A percentile compares a stretch with the other conserved stretches of the same genome.
phyloP scores from a whole-genome alignment of 257 asterid species.

The Primulina tabacum region DNA sequence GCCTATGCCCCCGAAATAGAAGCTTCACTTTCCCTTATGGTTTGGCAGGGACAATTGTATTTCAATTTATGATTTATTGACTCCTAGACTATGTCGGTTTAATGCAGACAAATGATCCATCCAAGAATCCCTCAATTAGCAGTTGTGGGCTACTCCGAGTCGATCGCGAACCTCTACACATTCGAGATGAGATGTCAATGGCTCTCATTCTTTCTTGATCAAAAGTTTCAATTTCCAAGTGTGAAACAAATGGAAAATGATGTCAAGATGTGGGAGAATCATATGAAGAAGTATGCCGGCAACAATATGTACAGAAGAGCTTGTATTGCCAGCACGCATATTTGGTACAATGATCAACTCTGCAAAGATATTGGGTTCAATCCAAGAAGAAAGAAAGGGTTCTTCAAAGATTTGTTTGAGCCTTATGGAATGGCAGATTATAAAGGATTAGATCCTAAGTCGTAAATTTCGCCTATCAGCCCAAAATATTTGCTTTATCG shows the following conservation, averaged over 20 bases:
- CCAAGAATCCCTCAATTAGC: slow-evolving; percentile 1
- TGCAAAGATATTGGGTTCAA: slow-evolving; percentile 59
- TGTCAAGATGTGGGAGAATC: slow-evolving; percentile 23
- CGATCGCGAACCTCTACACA: neutral
- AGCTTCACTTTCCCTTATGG: too few species aligned
- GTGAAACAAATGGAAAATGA: slow-evolving; percentile 37
- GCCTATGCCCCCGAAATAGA: too few species aligned
- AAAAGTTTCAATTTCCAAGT: slow-evolving; percentile 28
- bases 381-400: slow-evolving; percentile 59
- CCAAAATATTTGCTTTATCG: too few species aligned
- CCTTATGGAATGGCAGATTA: slow-evolving; percentile 56
- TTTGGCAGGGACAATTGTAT: too few species aligned
- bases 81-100: neutral
- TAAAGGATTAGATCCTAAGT: neutral
- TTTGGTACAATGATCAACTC: slow-evolving; percentile 61
- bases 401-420: slow-evolving; percentile 40
- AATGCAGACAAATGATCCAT: neutral
- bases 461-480: too few species aligned
- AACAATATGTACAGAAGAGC: slow-evolving; percentile 21
- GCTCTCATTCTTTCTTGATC: slow-evolving; percentile 32
- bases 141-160: neutral
- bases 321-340: slow-evolving; percentile 45
- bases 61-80: too few species aligned
- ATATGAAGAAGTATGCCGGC: slow-evolving; percentile 31
- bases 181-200: slow-evolving; percentile 34